Base-by-base conservation (phyloP, 2,329 filamentous ascomycete genomes). In the Diaporthe velutina region DNA sequence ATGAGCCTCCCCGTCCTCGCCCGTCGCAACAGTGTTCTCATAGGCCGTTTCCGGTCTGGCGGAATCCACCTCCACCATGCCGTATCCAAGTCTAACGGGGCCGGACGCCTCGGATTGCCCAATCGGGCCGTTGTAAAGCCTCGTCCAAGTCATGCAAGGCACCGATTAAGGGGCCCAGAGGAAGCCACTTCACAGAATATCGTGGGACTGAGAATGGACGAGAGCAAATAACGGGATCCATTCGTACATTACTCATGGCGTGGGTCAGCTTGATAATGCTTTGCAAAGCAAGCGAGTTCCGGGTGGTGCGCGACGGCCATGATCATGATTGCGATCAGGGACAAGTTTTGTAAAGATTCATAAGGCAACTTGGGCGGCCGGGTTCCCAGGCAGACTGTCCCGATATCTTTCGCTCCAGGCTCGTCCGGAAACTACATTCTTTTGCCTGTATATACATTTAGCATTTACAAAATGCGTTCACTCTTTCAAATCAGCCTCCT, bases 401-500 rank as follows among this genome's bases (percentile, higher is more conserved):
- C 4, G 30, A 67, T 12, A 19, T 50, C 42, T 15, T 52, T 45
- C 52, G 61, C 42, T 19, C 45, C 61, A 67, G 61, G 61, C 61
- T 52, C 42, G 42, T 19, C 42, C 42, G 6, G 45, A 35, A 17
- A 50, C 15, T 13, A 52, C 22, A 66, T 52, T 38, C 61, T 17
- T 52, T 67, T 7, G 22, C 30, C 19, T 67, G 42, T 67, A 67
- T 38, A 67, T 52, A 67, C 45, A 25, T 22, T n/a, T 52, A 38
- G 61, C 45, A 67, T 67, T 67, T 15, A 38, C 22, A 67, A 19
- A 52, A 67, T 52, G 64, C 64, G 64, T 67, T 67, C 64, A 28
- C 64, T 67, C 64, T 67, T 67, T 67, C 64, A 52, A 52, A 67
- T 38, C n/a, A 67, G 64, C 64, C 64, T 67, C 30, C 71, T 84